Conservation (phyloP, 768 basidiomycete species). For the Pilatotrama ljubarskyi region DNA sequence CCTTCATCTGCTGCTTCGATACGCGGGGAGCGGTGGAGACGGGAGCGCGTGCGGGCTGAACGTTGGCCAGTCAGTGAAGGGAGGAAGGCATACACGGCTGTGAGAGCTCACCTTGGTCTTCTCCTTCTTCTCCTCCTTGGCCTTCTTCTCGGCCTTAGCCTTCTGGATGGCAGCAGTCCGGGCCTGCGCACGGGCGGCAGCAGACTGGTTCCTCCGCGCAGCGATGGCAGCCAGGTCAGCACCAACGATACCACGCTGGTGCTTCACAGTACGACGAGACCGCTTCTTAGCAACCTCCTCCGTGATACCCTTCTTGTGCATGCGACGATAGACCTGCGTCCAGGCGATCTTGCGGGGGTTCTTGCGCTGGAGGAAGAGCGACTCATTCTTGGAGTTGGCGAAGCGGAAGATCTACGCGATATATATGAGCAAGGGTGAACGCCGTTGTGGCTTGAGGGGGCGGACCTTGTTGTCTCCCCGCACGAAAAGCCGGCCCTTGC, state of each 20-base stretch:
- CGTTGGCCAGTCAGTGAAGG: neutral
- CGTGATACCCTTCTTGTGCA: conserved; percentile 99
- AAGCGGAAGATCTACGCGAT: conserved; percentile 87
- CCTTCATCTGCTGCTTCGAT: conserved; percentile 97
- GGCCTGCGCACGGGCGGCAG: conserved; percentile 77
- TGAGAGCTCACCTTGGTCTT: conserved; percentile 56
- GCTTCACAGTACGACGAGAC: conserved; percentile 93
- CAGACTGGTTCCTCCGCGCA: conserved; percentile 90
- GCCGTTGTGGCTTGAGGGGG: neutral
- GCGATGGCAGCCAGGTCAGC: conserved; percentile 90
- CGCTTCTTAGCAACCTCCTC: conserved; percentile 99
- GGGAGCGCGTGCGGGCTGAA: conserved; percentile 56
- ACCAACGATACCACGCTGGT: conserved; percentile 97
- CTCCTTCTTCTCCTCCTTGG: conserved; percentile 87
- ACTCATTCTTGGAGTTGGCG: conserved; percentile 87
- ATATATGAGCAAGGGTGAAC: neutral
- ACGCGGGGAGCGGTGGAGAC: conserved; percentile 74
- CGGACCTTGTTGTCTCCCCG: conserved; percentile 93
- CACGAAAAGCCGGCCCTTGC: conserved; percentile 94
- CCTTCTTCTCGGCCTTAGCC: conserved; percentile 97
- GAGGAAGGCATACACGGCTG: neutral
- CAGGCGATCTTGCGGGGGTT: conserved; percentile 99
- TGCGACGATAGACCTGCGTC: conserved; percentile 90
- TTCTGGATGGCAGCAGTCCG: conserved; percentile 86
- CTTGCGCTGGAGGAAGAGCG: conserved; percentile 98